Evolutionary conservation across 148 eudicot genomes (phyloP).

Genomic region (Chenopodium album): DNA sequence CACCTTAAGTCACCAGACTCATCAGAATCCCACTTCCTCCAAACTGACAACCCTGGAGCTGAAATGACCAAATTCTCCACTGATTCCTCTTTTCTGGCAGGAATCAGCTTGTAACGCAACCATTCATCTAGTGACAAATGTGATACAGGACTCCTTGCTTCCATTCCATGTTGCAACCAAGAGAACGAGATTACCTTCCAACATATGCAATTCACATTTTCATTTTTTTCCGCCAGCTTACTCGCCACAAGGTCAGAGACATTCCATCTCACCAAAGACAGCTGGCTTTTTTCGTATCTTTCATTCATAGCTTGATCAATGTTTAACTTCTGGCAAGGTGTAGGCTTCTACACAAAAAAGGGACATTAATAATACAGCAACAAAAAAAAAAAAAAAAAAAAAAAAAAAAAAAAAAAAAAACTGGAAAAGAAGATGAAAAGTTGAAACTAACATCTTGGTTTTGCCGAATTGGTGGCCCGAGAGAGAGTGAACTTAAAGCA

Average conservation of each 20-base stretch:
- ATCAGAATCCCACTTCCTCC: slow-evolving; percentile 66
- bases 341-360: slow-evolving; percentile 45
- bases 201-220: slow-evolving; percentile 64
- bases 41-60: slow-evolving; percentile 66
- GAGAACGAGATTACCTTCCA: slow-evolving; percentile 73
- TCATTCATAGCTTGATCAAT: slow-evolving; percentile 57
- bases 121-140: slow-evolving; percentile 46
- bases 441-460: slow-evolving; percentile 45
- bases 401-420: slow-evolving; percentile 11
- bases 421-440: background rate
- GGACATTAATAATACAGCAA: slow-evolving; percentile 12
- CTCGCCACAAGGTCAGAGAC: slow-evolving; percentile 65
- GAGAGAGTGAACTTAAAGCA: slow-evolving; percentile 72
- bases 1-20: slow-evolving; percentile 39
- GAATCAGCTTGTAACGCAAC: slow-evolving; percentile 80
- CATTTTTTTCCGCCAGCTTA: slow-evolving; percentile 51
- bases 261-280: slow-evolving; percentile 69
- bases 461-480: slow-evolving; percentile 75
- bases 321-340: slow-evolving; percentile 42
- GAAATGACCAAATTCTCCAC: slow-evolving; percentile 48
- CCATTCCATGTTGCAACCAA: slow-evolving; percentile 26
- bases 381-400: slow-evolving; percentile 26
- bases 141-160: slow-evolving; percentile 23
- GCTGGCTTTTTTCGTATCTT: slow-evolving; percentile 60
- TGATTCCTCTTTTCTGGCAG: slow-evolving; percentile 34